Base-by-base conservation (phyloP, 2,329 filamentous ascomycete genomes). In the Metarhizium brunneum region DNA sequence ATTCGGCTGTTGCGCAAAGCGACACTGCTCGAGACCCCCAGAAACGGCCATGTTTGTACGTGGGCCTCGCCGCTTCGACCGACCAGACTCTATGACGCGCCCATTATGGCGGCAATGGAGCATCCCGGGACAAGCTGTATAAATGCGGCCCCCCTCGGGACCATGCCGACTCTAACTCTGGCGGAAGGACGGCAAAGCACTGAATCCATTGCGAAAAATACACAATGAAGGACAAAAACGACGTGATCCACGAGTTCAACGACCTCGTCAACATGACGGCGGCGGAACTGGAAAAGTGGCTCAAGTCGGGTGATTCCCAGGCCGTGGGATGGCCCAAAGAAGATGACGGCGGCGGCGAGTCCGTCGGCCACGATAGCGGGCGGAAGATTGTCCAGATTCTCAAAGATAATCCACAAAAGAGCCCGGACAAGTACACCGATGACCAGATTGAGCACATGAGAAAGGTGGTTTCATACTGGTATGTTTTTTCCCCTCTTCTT, bases 221-320 rank as follows among this genome's bases (percentile, higher is more conserved):
- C 49, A 40, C 55, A 11, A 66, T 64, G 54, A 64, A 65, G 55
- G 57, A 60, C 32, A 60, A 58, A 32, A 62, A 66, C 2, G 64
- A 68, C 36, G 66, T 70, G 43, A 65, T 69, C 59, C 76, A 78
- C 52, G 83, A 87, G 64, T 87, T 86, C 73, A 85, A 86, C 58
- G 75, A 81, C 43, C 68, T 85, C 50, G 82, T 87, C 66, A 87
- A 87, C 67, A 86, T 87, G 83, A 77, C 74, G 11, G 72, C 82
- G 2, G 66, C 73, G 2, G 83, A 86, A 59, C 75, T 87, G 16
- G 75, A 83, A 61, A 71, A 76, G 29, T 87, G 84, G 84, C 76
- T 87, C 29, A 75, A 80, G 58, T 74, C 76, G 6, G 75, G 79
- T n/a, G 75, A 82, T 36, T 86, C 82, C 10, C 73, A 74, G 50